A percentile compares a stretch with the other conserved stretches of the same genome.
These are phyloP conservation scores for Colletotrichum orbiculare DNA, from an alignment of 2,329 filamentous ascomycete genomes.

Conservation along the genomic window DNA sequence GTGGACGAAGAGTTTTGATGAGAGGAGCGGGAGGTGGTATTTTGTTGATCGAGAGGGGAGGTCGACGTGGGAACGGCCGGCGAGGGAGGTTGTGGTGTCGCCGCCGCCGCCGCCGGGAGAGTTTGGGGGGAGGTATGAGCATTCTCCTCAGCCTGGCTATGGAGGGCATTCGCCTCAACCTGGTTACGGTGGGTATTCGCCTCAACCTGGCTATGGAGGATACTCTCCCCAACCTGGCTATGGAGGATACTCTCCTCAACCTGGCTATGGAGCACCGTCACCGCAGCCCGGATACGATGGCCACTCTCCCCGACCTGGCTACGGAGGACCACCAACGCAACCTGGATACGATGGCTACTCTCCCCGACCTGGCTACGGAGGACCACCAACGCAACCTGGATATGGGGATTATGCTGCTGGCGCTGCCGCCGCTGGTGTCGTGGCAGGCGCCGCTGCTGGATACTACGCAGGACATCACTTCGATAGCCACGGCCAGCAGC, in stretches of 20 bases:
- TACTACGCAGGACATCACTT: conserved; percentile 28
- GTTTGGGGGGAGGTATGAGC: no score
- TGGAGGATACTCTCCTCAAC: conserved; percentile 16
- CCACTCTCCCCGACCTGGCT: conserved; percentile 37
- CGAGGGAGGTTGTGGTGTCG: conserved; percentile 16
- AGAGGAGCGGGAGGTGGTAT: conserved; percentile 64
- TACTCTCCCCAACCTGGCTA: conserved; percentile 35
- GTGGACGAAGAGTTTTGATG: conserved; percentile 68
- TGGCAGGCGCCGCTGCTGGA: conserved; percentile 22
- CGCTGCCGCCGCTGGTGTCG: conserved; percentile 29
- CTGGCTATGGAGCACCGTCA: conserved; percentile 37
- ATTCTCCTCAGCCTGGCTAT: neutral
- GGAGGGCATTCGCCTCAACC: conserved; percentile 32
- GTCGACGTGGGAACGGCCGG: conserved; percentile 65
- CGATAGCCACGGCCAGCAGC: neutral
- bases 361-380: conserved; percentile 28
- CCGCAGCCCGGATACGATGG: no score
- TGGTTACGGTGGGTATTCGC: conserved; percentile 28
- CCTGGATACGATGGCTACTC: conserved; percentile 17
- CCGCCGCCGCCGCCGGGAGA: conserved; percentile 17
- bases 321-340: conserved; percentile 25
- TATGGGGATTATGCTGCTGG: conserved; percentile 32
- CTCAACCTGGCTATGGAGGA: conserved; percentile 38
- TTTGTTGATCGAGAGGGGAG: conserved; percentile 68
- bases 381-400: neutral